A percentile compares a stretch with the other conserved stretches of the same genome.
Conservation (phyloP, 257 asterid species). For the Jaltomata sinuosa region DNA sequence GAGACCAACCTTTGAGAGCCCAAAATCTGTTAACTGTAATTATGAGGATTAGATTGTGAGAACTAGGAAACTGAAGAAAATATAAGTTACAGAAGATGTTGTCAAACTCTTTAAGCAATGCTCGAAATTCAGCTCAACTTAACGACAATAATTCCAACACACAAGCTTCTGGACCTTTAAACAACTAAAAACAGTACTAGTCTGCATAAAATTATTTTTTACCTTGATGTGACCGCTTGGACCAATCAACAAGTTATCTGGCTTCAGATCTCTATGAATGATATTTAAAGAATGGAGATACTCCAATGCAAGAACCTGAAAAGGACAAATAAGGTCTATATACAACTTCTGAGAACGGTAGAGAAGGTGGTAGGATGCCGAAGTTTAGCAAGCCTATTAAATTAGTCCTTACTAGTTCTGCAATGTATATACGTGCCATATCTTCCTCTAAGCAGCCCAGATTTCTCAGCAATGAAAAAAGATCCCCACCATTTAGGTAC, state of each 20-base stretch:
- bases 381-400: background rate
- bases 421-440: constrained; percentile 82
- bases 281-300: constrained; percentile 87
- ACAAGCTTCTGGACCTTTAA: background rate
- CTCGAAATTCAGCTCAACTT: background rate
- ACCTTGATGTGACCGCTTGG: constrained; percentile 99
- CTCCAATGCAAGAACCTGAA: constrained; percentile 96
- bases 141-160: background rate
- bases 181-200: background rate
- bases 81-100: background rate
- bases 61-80: constrained; percentile 1
- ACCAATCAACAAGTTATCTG: constrained; percentile 93
- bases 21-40: constrained; percentile 97
- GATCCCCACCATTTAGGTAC: constrained; percentile 98
- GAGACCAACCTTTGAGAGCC: constrained; percentile 95
- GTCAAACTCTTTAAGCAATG: background rate
- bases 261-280: constrained; percentile 94
- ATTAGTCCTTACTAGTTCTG: constrained; percentile 82
- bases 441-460: constrained; percentile 98
- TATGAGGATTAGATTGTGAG: constrained; percentile 34
- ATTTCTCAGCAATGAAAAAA: constrained; percentile 76
- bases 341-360: background rate
- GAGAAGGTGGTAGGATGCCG: constrained; percentile 12
- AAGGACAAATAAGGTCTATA: constrained; percentile 12
- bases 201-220: constrained; percentile 5